These are phyloP conservation scores for Boletus tomentosulus DNA, from an alignment of 768 basidiomycete species.

Conservation along the genomic window DNA sequence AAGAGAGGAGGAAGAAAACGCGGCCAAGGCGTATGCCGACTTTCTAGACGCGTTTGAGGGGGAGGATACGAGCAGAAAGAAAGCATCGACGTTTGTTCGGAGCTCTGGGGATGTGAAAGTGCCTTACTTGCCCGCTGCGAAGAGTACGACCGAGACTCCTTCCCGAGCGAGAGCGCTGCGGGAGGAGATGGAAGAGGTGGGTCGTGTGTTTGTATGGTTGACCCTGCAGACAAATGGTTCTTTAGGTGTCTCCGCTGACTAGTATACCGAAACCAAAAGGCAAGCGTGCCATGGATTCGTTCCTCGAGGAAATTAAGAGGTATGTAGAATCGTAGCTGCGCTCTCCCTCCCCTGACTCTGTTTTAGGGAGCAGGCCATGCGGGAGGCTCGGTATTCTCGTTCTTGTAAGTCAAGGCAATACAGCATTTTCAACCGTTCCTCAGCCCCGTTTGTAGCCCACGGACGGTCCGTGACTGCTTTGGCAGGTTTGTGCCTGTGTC, in stretches of 20 bases:
- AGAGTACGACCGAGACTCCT: slow-evolving; percentile 24
- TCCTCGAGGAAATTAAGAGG: slow-evolving; percentile 96
- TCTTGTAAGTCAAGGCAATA: slow-evolving; percentile 42
- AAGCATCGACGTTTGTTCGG: slow-evolving; percentile 59
- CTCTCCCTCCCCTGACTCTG: not conserved
- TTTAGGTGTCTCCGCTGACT: slow-evolving; percentile 55
- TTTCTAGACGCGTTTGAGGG: slow-evolving; percentile 84
- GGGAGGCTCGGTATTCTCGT: slow-evolving; percentile 80
- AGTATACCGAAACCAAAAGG: slow-evolving; percentile 75
- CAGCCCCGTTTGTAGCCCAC: slow-evolving; percentile 37
- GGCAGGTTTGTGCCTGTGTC: slow-evolving; percentile 55
- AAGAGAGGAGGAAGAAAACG: slow-evolving; percentile 75
- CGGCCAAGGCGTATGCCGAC: slow-evolving; percentile 77
- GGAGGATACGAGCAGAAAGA: slow-evolving; percentile 50
- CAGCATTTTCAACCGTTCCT: not conserved
- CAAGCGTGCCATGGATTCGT: slow-evolving; percentile 93
- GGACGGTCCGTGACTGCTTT: slow-evolving; percentile 85
- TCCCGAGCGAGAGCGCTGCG: slow-evolving; percentile 31
- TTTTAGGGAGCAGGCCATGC: slow-evolving; percentile 84
- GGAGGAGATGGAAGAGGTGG: slow-evolving; percentile 31
- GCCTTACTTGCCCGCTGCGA: slow-evolving; percentile 42
- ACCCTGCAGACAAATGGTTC: slow-evolving; percentile 4
- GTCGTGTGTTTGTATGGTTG: slow-evolving; percentile 12
- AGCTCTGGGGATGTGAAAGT: slow-evolving; percentile 41
- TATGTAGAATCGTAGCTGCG: slow-evolving; percentile 25